phyloP scores from a whole-genome alignment of 495 filamentous ascomycete genomes.

The Penicillium bovifimosum region DNA sequence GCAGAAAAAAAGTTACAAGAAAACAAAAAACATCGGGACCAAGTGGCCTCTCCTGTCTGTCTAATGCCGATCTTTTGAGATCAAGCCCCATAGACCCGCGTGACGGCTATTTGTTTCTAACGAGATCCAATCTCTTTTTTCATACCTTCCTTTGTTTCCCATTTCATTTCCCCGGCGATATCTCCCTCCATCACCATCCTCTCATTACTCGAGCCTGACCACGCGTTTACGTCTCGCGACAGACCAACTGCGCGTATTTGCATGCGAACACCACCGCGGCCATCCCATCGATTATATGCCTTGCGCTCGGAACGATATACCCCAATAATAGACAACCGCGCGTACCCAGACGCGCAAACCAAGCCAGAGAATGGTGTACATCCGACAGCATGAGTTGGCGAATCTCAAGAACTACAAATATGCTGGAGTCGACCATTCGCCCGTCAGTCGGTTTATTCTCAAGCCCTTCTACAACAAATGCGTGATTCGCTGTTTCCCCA shows the following conservation, averaged over 20 bases:
- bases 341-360: background rate
- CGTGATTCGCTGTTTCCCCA: constrained; percentile 89
- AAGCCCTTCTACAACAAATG: constrained; percentile 97
- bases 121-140: background rate
- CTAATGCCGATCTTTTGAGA: background rate
- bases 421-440: constrained; percentile 79
- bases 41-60: constrained; percentile 4
- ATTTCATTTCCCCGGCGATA: background rate
- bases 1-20: constrained; percentile 6
- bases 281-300: background rate
- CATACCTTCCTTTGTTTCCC: background rate
- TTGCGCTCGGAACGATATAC: background rate
- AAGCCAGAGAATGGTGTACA: constrained; percentile 64
- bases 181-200: background rate
- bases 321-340: background rate
- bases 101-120: background rate
- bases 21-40: constrained; percentile 1
- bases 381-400: constrained; percentile 83
- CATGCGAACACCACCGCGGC: background rate
- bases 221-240: background rate
- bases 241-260: background rate
- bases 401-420: constrained; percentile 90
- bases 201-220: background rate
- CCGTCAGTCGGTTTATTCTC: constrained; percentile 82
- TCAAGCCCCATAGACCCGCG: background rate